Evolutionary conservation across 148 eudicot genomes (phyloP).

Genomic region (Bassia scoparia): DNA sequence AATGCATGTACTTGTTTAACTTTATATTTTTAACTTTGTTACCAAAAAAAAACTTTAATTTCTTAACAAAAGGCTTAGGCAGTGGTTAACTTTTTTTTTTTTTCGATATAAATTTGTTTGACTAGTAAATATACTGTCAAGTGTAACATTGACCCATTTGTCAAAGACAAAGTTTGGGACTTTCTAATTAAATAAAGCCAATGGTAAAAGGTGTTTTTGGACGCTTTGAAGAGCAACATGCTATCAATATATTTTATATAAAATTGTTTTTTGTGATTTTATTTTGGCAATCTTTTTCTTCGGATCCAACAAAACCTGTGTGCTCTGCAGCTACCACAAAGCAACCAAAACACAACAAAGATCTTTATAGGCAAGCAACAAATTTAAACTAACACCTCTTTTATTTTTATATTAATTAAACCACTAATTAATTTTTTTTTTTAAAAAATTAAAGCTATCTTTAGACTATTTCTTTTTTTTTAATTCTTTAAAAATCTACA

Average conservation of each 20-base stretch:
- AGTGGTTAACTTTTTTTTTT: no score
- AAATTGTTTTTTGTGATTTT: neutral
- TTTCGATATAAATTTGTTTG: no score
- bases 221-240: slow-evolving; percentile 4
- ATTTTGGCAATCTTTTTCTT: slow-evolving; percentile 54
- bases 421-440: neutral
- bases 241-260: neutral
- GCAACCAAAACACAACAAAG: slow-evolving; percentile 18
- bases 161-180: neutral
- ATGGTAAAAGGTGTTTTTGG: slow-evolving; percentile 9
- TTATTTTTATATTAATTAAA: neutral
- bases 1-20: no score
- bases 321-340: neutral
- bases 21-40: no score
- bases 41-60: no score
- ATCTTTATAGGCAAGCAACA: slow-evolving; percentile 2
- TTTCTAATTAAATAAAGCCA: neutral
- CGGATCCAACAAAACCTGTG: slow-evolving; percentile 58
- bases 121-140: no score
- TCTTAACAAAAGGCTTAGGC: no score
- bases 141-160: neutral
- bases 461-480: neutral
- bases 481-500: neutral
- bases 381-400: neutral
- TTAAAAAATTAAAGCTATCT: neutral